Evolutionary conservation across 345 rosid species (phyloP).

Genomic region (Rhodomyrtus tomentosa): DNA sequence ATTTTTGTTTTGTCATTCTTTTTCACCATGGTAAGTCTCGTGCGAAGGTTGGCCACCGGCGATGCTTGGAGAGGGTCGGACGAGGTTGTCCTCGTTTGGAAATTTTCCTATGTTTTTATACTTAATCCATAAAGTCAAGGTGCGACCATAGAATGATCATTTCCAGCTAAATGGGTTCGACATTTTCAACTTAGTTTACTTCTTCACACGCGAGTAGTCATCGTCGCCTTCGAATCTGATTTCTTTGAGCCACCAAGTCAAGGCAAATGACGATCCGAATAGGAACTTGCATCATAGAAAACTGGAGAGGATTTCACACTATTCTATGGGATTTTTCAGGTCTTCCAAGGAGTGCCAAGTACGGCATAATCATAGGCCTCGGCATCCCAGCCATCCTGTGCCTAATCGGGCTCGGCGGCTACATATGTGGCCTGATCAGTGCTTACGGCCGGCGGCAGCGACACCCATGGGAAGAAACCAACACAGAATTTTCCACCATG

Average conservation of each 20-base stretch:
- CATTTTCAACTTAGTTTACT: neutral
- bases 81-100: no score
- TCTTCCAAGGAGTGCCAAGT: constrained; percentile 28
- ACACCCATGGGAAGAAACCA: neutral
- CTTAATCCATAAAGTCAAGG: neutral
- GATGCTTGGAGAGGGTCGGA: no score
- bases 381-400: constrained; percentile 41
- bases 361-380: constrained; percentile 31
- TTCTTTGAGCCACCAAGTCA: neutral
- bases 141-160: neutral
- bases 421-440: constrained; percentile 8
- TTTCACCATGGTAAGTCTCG: no score
- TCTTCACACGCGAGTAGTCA: neutral
- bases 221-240: neutral
- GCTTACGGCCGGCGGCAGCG: neutral
- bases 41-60: no score
- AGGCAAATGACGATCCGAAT: neutral
- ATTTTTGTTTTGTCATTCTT: no score
- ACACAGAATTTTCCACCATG: neutral
- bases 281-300: neutral
- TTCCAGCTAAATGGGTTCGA: rapidly evolving
- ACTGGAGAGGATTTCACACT: neutral
- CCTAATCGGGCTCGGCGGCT: constrained; percentile 18
- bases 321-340: neutral
- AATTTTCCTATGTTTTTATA: neutral